These are phyloP conservation scores for Larix kaempferi DNA, from an alignment of 75 land plant genomes.

Conservation along the genomic window DNA sequence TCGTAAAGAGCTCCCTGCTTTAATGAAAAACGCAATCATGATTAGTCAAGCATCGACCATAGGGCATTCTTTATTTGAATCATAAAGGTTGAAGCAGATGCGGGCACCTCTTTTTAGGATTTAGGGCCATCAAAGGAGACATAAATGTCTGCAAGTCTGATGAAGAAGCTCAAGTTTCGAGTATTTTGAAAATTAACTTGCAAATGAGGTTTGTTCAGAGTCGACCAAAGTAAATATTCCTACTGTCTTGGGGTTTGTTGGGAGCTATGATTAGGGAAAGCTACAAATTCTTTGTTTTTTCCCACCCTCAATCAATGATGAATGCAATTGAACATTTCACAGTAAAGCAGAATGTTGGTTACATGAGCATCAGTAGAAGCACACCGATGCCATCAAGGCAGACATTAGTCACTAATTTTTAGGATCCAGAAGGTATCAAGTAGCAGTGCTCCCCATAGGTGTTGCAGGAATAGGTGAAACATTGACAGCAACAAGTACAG, in stretches of 20 bases:
- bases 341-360: neutral
- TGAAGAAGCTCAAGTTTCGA: constrained; percentile 51
- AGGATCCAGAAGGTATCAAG: no score
- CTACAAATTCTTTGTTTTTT: neutral
- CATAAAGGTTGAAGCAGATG: no score
- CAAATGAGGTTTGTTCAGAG: constrained; percentile 84
- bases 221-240: constrained; percentile 92
- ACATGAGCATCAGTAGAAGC: neutral
- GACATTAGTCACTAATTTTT: no score
- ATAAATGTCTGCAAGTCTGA: constrained; percentile 43
- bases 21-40: constrained; percentile 91
- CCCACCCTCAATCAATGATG: neutral
- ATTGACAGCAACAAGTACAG: no score
- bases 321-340: neutral
- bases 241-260: constrained; percentile 78
- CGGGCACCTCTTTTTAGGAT: constrained; percentile 14
- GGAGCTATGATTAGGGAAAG: constrained; percentile 1
- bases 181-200: constrained; percentile 60
- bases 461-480: no score
- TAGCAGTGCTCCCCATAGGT: no score
- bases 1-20: constrained; percentile 84
- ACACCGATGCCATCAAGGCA: no score
- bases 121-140: constrained; percentile 55
- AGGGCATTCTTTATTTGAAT: constrained; percentile 29
- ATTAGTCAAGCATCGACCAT: constrained; percentile 83